Percentiles rank a stretch among this genome's conserved stretches.
These are phyloP conservation scores for Phytophthora meadii DNA, from an alignment of 352 stramenopile genomes.

Conservation along the genomic window DNA sequence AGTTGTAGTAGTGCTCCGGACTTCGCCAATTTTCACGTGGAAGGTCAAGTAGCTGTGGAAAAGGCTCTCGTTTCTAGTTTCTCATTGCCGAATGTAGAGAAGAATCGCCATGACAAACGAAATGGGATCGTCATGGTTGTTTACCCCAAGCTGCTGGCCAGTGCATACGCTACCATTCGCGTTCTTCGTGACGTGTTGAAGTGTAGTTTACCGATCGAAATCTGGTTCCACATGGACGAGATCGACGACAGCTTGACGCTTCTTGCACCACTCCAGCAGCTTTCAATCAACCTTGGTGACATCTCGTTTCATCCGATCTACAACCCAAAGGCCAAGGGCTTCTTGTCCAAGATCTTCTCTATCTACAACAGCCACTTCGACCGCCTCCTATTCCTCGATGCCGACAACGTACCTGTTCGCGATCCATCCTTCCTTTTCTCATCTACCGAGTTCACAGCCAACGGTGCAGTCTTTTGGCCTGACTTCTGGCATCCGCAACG, in stretches of 20 bases:
- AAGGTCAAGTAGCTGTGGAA: slow-evolving; percentile 11
- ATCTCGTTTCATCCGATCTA: slow-evolving; percentile 31
- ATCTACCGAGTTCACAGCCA: slow-evolving; percentile 32
- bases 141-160: slow-evolving; percentile 45
- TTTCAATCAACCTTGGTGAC: slow-evolving; percentile 17
- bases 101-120: background rate
- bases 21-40: slow-evolving; percentile 34
- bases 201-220: slow-evolving; percentile 51
- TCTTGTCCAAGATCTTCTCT: slow-evolving; percentile 50
- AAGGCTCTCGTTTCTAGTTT: slow-evolving; percentile 8
- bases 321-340: slow-evolving; percentile 34
- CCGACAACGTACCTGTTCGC: slow-evolving; percentile 51
- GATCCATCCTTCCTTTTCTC: slow-evolving; percentile 57
- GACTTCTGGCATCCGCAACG: slow-evolving; percentile 62
- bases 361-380: slow-evolving; percentile 49
- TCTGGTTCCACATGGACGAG: slow-evolving; percentile 47
- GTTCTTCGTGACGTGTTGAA: slow-evolving; percentile 33
- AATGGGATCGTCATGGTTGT: slow-evolving; percentile 53
- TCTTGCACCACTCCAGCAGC: slow-evolving; percentile 20
- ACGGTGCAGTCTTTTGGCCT: slow-evolving; percentile 63
- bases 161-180: slow-evolving; percentile 37
- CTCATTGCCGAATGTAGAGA: slow-evolving; percentile 3
- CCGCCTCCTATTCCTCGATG: slow-evolving; percentile 51
- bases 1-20: slow-evolving; percentile 41
- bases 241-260: slow-evolving; percentile 8